Conservation (phyloP, 768 basidiomycete species). For the Russula sp. region DNA sequence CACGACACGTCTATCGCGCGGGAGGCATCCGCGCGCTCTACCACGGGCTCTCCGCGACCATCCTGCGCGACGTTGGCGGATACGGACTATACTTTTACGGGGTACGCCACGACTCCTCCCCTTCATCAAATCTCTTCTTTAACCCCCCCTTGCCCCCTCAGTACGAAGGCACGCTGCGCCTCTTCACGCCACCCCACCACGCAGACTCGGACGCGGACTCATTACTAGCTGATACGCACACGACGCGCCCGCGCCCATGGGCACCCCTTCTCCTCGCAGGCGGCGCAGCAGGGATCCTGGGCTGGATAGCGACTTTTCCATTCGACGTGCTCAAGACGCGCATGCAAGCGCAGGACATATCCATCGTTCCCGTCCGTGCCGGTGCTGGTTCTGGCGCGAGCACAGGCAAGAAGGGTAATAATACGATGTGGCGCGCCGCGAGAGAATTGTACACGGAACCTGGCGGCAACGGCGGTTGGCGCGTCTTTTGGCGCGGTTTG, state of each 20-base stretch:
- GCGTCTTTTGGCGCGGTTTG: constrained; percentile 71
- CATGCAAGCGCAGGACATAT: constrained; percentile 47
- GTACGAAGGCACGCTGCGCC: constrained; percentile 61
- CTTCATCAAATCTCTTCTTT: background rate
- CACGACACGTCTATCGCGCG: constrained; percentile 44
- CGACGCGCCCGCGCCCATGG: constrained; percentile 28
- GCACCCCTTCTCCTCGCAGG: constrained; percentile 67
- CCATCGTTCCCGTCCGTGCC: background rate
- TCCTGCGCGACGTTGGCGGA: constrained; percentile 60
- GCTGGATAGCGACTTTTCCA: constrained; percentile 81
- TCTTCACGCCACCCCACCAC: constrained; percentile 29
- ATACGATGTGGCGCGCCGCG: constrained; percentile 41
- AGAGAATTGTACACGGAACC: constrained; percentile 55
- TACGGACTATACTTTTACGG: constrained; percentile 76
- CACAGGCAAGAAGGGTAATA: too few relatives aligned
- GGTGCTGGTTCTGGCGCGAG: background rate
- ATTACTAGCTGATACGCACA: background rate
- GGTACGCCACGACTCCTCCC: background rate
- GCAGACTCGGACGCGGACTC: background rate
- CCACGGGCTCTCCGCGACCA: constrained; percentile 67
- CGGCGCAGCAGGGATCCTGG: constrained; percentile 65
- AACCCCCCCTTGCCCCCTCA: constrained; percentile 23
- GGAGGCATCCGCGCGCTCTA: constrained; percentile 64
- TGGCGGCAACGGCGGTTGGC: background rate
- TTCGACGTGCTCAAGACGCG: constrained; percentile 89